Percentiles rank a stretch among this genome's conserved stretches.
Conservation (phyloP, 257 asterid genomes). For the Jacaranda copaia region DNA sequence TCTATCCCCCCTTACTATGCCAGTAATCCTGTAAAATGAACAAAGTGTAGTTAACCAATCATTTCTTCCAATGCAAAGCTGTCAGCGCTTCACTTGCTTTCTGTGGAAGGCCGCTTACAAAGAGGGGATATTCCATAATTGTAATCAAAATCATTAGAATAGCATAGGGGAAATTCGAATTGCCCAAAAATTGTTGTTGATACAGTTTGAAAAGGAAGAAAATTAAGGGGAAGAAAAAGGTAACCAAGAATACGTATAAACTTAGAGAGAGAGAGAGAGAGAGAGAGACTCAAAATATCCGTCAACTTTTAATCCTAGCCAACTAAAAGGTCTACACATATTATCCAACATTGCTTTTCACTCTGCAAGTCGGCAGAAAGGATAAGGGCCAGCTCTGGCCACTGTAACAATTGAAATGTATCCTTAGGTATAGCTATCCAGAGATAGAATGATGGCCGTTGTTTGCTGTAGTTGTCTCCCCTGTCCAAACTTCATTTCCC, state of each 20-base stretch:
- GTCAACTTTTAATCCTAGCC: constrained; percentile 21
- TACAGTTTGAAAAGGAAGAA: neutral
- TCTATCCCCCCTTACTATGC: too few relatives aligned
- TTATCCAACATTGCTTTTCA: constrained; percentile 15
- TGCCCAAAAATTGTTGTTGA: neutral
- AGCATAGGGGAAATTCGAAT: neutral
- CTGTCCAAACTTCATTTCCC: constrained; percentile 31
- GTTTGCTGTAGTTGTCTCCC: constrained; percentile 25
- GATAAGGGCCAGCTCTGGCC: neutral
- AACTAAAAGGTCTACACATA: constrained; percentile 8
- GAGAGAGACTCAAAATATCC: neutral
- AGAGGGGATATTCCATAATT: neutral
- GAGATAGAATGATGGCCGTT: constrained; percentile 42
- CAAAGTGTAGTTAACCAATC: neutral
- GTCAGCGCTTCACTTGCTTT: too few relatives aligned
- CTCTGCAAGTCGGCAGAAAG: neutral
- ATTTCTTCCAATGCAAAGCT: neutral
- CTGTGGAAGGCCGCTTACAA: too few relatives aligned
- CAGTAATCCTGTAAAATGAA: too few relatives aligned
- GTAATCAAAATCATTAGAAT: neutral
- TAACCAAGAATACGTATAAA: too few relatives aligned
- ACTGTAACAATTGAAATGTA: neutral
- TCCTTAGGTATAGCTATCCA: neutral
- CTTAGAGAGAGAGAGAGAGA: neutral
- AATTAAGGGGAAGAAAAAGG: neutral